These are phyloP conservation scores for Holtermanniella nyarrowii DNA, from an alignment of 768 basidiomycete genomes.

Conservation along the genomic window DNA sequence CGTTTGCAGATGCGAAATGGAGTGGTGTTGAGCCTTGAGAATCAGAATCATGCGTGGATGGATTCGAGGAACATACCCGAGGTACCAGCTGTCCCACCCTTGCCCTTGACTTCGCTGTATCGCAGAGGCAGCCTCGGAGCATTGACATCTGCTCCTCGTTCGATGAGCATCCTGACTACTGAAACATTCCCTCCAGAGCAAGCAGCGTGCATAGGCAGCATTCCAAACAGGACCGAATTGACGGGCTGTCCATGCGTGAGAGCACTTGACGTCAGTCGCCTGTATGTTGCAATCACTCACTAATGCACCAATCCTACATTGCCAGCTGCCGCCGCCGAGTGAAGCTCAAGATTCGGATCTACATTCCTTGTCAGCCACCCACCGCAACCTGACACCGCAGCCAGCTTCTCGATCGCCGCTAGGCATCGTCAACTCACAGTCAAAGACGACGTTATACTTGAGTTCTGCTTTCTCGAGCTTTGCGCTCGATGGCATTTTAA, in stretches of 20 bases:
- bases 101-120: constrained; percentile 42
- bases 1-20: constrained; percentile 94
- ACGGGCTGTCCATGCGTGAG: constrained; percentile 88
- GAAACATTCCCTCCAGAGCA: constrained; percentile 79
- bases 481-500: neutral
- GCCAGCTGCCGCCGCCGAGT: constrained; percentile 50
- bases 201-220: constrained; percentile 93
- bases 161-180: constrained; percentile 79
- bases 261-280: constrained; percentile 45
- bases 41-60: constrained; percentile 1
- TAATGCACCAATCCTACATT: constrained; percentile 53
- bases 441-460: constrained; percentile 36
- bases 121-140: constrained; percentile 57
- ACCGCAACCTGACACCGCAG: constrained; percentile 1
- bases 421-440: constrained; percentile 29
- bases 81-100: constrained; percentile 35
- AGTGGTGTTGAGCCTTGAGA: constrained; percentile 73
- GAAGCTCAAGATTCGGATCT: constrained; percentile 45
- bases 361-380: neutral
- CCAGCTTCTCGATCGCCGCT: neutral
- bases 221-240: constrained; percentile 90
- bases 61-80: constrained; percentile 33
- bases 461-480: constrained; percentile 28
- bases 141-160: constrained; percentile 95
- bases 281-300: neutral